Evolutionary conservation across 2,329 filamentous ascomycete genomes (phyloP).

Genomic region (Colletotrichum abscissum): DNA sequence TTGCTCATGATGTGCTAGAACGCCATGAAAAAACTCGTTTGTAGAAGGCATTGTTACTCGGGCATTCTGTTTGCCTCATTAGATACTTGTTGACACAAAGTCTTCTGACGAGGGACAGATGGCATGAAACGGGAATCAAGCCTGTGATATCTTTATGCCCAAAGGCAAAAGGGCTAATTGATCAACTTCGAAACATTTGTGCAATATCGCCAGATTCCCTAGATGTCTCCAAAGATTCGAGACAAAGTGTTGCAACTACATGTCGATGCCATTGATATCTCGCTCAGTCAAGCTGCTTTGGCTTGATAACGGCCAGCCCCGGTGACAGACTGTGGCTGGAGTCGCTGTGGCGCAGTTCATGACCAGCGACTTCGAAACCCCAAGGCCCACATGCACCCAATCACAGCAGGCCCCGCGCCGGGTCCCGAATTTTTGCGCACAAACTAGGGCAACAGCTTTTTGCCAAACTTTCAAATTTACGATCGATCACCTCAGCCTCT

Average conservation of each 20-base stretch:
- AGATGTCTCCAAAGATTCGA: not conserved
- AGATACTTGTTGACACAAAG: too few species aligned
- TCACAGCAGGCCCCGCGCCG: conserved; percentile 5
- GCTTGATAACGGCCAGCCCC: not conserved
- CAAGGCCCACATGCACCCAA: conserved; percentile 8
- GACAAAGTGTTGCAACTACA: not conserved
- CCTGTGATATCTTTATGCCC: too few species aligned
- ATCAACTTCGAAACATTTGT: not conserved
- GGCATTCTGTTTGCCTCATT: too few species aligned
- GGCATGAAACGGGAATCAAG: too few species aligned
- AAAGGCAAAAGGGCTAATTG: too few species aligned
- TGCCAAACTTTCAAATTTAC: conserved; percentile 1
- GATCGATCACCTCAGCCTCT: conserved; percentile 9
- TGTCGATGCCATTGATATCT: not conserved
- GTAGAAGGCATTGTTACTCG: too few species aligned
- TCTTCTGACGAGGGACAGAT: too few species aligned
- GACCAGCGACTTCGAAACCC: not conserved
- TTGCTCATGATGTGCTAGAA: not conserved
- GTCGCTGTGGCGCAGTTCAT: not conserved
- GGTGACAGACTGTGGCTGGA: not conserved
- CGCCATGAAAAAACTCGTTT: not conserved
- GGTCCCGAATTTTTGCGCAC: conserved; percentile 11
- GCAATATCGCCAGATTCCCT: not conserved
- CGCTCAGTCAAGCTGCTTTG: not conserved
- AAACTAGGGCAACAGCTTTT: conserved; percentile 14